Evolutionary conservation across 2,329 filamentous ascomycete genomes (phyloP), one percentile per base, ranked within the genome.

Genomic region (Paracoccidioides brasiliensis): DNA sequence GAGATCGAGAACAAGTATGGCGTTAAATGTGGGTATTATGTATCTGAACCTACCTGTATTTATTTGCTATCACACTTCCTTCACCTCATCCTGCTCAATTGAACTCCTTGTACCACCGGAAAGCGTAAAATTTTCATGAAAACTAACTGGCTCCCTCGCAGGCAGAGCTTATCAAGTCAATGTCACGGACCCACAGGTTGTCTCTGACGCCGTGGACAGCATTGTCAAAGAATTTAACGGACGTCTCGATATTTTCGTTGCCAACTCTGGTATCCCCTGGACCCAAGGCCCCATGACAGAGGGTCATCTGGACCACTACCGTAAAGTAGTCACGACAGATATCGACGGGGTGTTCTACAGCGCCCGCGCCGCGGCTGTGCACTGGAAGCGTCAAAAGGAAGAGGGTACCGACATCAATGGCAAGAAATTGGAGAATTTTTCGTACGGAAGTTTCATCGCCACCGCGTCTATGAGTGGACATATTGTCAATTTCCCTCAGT

Each of bases 391-490:
- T 33, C 85, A 90, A 68, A 84, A 84, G 73, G 72, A 78, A 57
- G 81, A 88, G 66, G 80, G 81, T 28, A 84, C 81, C 0, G 80
- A 81, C 32, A 61, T 79, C 46, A 76, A 83, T 64, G 84, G 84
- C 56, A 77, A 80, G 66, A 76, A 77, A 64, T 72, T 87, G 30
- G 76, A 80, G 52, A 75, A 78, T 60, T 86, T 79, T 66, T 75
- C 73, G 2, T 74, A 78, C 32, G 86, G 86, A 28, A 85, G 82
- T 67, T 88, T 91, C 69, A 82, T 91, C 61, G 84, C 84, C 32
- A 91, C 88, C 5, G 84, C 87, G 0, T 86, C 82, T 56, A 90
- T 91, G 80, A 85, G 81, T 62, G 87, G 83, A 3, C 85, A 86
- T 66, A 84, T 90, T 63, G 85, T 83, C 67, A 90, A 90, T 67